Evolutionary conservation across 179 eudicot species (phyloP), one percentile per base, ranked within the genome.

Genomic region (Nepenthes alata): DNA sequence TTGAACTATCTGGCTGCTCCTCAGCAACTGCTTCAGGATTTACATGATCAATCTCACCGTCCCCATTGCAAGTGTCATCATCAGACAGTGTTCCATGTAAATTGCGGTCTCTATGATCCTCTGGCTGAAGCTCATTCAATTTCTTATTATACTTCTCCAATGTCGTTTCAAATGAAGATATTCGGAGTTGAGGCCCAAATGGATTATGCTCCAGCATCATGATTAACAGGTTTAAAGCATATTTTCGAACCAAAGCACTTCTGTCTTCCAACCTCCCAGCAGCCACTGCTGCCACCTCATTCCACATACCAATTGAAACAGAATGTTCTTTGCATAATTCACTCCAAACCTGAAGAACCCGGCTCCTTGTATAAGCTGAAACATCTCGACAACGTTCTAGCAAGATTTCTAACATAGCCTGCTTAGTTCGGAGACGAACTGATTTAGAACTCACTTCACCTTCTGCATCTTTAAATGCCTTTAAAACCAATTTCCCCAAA

Each of bases 201-300:
- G 98, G 98, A 60, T 91, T 91, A 73, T 91, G 98, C 71, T 88
- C 96, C 77, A 91, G 70, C 98, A 91, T 91, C 75, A 82, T 76
- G 57, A 91, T 91, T 35, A 91, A 85, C 58, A 91, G 56, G 77
- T 82, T 86, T 58, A 91, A 72, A 59, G 98, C 98, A 67, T 89
- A 84, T 77, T 91, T 91, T 77, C 98, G 80, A 35, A 91, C 98
- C 62, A 91, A 83, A 38, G 96, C 87, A 78, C 89, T 80, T 70
- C 89, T 91, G 75, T 91, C 98, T 76, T 89, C 96, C 77, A 91
- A 73, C 76, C 98, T 86, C 60, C 98, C 98, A 57, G 98, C 84
- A 62, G 95, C 88, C 47, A 89, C 74, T 64, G 84, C 76, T 45
- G 96, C 96, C 68, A 89, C 85, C 75, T 91, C 96, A 78, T 86